phyloP scores from a whole-genome alignment of 1,284 basidiomycete genomes.

The Ceratobasidium sp. region DNA sequence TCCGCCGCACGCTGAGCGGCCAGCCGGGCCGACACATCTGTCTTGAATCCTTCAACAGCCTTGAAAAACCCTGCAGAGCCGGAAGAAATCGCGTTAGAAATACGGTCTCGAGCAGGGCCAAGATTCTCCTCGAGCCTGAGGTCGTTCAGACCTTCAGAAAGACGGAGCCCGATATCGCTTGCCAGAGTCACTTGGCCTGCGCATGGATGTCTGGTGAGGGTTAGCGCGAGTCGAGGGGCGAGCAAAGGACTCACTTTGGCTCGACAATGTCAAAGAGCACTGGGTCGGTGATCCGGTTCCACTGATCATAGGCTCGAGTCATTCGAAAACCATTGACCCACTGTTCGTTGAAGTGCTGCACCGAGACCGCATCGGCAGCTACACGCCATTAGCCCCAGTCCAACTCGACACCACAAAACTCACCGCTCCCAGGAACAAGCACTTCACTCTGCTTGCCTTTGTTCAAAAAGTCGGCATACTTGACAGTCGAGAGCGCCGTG shows the following conservation, averaged over 20 bases:
- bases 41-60: conserved; percentile 85
- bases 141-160: conserved; percentile 89
- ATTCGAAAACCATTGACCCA: conserved; percentile 86
- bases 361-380: conserved; percentile 55
- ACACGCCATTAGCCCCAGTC: neutral
- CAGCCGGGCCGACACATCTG: conserved; percentile 43
- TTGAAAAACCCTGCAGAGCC: conserved; percentile 86
- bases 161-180: conserved; percentile 84
- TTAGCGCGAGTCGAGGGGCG: neutral
- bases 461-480: conserved; percentile 80
- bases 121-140: conserved; percentile 88
- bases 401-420: conserved; percentile 12
- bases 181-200: conserved; percentile 87
- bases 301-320: conserved; percentile 84
- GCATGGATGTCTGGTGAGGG: conserved; percentile 75
- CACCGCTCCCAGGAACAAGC: conserved; percentile 45
- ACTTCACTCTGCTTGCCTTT: conserved; percentile 61
- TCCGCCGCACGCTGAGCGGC: conserved; percentile 19
- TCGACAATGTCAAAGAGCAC: conserved; percentile 92
- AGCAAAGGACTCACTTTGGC: conserved; percentile 65
- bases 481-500: conserved; percentile 79
- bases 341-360: conserved; percentile 79
- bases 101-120: conserved; percentile 84
- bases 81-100: conserved; percentile 72
- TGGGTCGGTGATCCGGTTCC: conserved; percentile 87